These are phyloP conservation scores for Tillandsia fasciculata DNA, from an alignment of 176 grass and related monocot genomes.

Conservation along the genomic window DNA sequence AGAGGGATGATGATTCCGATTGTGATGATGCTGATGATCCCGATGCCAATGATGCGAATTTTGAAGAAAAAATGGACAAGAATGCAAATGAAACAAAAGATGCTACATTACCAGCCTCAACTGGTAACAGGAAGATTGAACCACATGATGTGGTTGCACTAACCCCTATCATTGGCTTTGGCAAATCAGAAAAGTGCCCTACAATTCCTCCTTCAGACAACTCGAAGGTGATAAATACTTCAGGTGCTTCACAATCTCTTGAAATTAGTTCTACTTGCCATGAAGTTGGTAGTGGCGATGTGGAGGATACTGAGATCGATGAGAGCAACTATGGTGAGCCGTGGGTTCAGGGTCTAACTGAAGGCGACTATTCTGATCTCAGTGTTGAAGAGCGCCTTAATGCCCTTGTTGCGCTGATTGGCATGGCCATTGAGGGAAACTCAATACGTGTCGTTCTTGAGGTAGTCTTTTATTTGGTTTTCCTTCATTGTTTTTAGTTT, in stretches of 20 bases:
- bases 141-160: constrained; percentile 10
- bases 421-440: constrained; percentile 79
- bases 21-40: constrained; percentile 31
- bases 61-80: constrained; percentile 40
- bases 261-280: constrained; percentile 37
- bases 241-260: constrained; percentile 23
- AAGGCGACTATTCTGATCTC: constrained; percentile 85
- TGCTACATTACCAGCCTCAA: constrained; percentile 13
- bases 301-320: constrained; percentile 61
- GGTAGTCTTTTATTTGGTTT: constrained; percentile 10
- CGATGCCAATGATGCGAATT: constrained; percentile 61
- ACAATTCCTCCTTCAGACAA: constrained; percentile 26
- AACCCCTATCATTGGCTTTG: constrained; percentile 10
- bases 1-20: constrained; percentile 26
- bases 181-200: constrained; percentile 28
- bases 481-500: constrained; percentile 3
- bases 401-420: constrained; percentile 72
- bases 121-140: constrained; percentile 22
- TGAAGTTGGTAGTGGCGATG: constrained; percentile 31
- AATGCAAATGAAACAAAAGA: constrained; percentile 24
- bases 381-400: constrained; percentile 82
- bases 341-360: constrained; percentile 80
- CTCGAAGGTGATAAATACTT: constrained; percentile 24
- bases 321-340: constrained; percentile 72
- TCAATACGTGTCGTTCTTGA: constrained; percentile 48